phyloP scores from a whole-genome alignment of 2,329 filamentous ascomycete species.

The Zymoseptoria pseudotritici region DNA sequence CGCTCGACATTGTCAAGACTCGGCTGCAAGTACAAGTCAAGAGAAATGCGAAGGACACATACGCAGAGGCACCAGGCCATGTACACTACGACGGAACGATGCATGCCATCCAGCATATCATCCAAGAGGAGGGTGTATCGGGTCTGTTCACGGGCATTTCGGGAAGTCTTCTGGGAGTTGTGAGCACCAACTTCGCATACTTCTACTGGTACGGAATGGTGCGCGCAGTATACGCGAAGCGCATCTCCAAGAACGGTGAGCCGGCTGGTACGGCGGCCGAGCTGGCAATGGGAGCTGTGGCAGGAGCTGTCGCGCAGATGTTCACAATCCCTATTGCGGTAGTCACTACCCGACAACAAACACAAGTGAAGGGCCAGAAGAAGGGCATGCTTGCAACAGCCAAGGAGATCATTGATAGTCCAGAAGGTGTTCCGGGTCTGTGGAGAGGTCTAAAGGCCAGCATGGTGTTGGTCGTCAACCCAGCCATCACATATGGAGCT shows the following conservation, averaged over 20 bases:
- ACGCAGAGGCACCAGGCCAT: constrained; percentile 39
- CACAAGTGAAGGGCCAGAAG: constrained; percentile 72
- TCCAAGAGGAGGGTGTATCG: constrained; percentile 66
- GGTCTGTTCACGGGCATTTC: constrained; percentile 87
- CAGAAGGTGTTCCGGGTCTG: constrained; percentile 80
- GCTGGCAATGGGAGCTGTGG: constrained; percentile 74
- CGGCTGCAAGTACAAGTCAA: constrained; percentile 92
- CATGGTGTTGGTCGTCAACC: constrained; percentile 90
- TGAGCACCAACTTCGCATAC: constrained; percentile 97
- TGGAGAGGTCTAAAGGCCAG: constrained; percentile 96
- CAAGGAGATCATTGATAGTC: constrained; percentile 78
- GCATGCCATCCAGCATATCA: constrained; percentile 81
- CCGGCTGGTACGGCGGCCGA: constrained; percentile 74
- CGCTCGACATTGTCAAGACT: constrained; percentile 95
- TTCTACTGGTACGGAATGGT: constrained; percentile 98
- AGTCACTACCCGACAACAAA: constrained; percentile 92
- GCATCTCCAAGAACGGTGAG: constrained; percentile 30
- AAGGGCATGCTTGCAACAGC: constrained; percentile 84
- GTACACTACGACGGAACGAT: constrained; percentile 79
- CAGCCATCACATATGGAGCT: constrained; percentile 93
- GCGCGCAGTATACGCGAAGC: constrained; percentile 65
- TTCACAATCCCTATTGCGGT: constrained; percentile 97
- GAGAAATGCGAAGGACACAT: constrained; percentile 35
- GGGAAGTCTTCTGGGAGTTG: constrained; percentile 81
- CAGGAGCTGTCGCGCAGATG: constrained; percentile 84